Evolutionary conservation across 129 eudicot genomes (phyloP), one percentile per base, ranked within the genome.

Genomic region (Helianthus tuberosus): DNA sequence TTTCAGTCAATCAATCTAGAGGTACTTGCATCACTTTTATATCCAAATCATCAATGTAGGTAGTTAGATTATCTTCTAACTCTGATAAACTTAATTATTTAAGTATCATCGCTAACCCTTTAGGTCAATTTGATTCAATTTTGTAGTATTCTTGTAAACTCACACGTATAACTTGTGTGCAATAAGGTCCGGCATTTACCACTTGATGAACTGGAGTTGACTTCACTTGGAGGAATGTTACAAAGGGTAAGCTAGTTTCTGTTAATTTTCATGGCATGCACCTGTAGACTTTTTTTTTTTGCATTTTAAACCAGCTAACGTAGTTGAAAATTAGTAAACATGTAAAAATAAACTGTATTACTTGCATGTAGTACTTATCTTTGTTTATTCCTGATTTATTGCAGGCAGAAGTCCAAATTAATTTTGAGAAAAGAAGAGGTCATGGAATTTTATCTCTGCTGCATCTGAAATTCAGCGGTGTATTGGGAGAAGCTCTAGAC

Each of bases 131-230:
- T 9, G 51, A 23, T 48, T 69, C 35, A 12, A 13, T 25, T 59
- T 69, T 77, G 16, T 39, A 36, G 23, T 52, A 57, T 46, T 60
- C 8, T 54, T 11, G 20, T 41, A 41, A 53, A 60, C 54, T 58
- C 67, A 47, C 71, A 67, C 57, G 35, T 81, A 46, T 65, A 64
- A 68, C 67, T 13, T 44, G 13, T 59, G 25, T 75, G 79, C 72
- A 65, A 68, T 62, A 73, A 94, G 99, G 92, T 94, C 25, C 96
- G 99, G 27, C 79, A 91, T 84, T 84, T 94, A 82, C 99, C 97
- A 69, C 89, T 94, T 79, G 99, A 94, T 88, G 99, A 94, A 77
- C 83, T 94, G 78, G 99, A 94, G 90, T 87, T 94, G 75, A 96
- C 96, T 79, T 94, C 99, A 73, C 97, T 94, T 32, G 86, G 99